Evolutionary conservation across 1,284 basidiomycete genomes (phyloP), one percentile per base, ranked within the genome.

Genomic region (Sphaerobolus stellatus): DNA sequence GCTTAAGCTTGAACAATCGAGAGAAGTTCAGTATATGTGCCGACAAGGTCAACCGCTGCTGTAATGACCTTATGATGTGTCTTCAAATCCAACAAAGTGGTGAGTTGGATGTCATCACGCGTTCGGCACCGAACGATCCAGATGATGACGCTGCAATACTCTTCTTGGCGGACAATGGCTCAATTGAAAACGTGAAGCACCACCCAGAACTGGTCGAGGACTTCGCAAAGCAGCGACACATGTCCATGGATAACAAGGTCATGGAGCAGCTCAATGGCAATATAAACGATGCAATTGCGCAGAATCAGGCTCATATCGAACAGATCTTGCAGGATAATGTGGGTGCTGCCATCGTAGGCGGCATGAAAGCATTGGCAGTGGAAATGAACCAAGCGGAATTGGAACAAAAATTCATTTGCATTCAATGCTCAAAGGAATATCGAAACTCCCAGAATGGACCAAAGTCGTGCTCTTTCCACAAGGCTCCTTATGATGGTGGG

Each of bases 21-120:
- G 71, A 73, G 24, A 63, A 63, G 30, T 68, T 68, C 51, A 36
- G 51, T 14, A 38, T 52, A n/a, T 64, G 62, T 47, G 65, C 60
- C 4, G 50, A 61, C 24, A 46, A 54, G 20, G 60, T 73, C 58
- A 70, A 68, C 41, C 48, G 48, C 4, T 72, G 71, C 59, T 68
- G 68, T 55, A 65, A 61, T 30, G 71, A 73, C 50, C 63, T 74
- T 5, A 63, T 73, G 56, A 63, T 72, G 59, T 72, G 70, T 59
- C 64, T 74, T 24, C 72, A 74, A 50, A 74, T 73, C 31, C 68
- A 72, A 27, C 71, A 73, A 59, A 68, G 64, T 22, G 59, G 61
- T 34, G 64, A 71, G 56, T 59, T 73, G 20, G 69, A 72, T 48
- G 66, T 71, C 36, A 56, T 72, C 29, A 67, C 69, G 18, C 63